Evolutionary conservation across 2,329 filamentous ascomycete species (phyloP).

Genomic region (Berkeleyomyces basicola): DNA sequence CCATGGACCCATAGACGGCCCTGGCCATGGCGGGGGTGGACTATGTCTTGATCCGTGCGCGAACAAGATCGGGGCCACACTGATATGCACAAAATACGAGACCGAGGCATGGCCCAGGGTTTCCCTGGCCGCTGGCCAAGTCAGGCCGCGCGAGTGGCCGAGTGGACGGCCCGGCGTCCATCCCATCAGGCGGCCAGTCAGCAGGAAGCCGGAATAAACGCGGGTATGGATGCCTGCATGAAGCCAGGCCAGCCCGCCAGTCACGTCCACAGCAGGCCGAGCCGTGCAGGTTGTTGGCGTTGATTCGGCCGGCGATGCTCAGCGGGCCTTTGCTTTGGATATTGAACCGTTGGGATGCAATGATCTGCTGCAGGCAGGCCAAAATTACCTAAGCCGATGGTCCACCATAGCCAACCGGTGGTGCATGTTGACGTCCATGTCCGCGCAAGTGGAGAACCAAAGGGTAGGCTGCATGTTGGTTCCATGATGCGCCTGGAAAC

Average conservation of each 20-base stretch:
- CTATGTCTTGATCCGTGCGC: background rate
- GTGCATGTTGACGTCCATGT: background rate
- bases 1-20: background rate
- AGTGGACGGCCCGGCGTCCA: too few species aligned
- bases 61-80: background rate
- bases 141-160: too few species aligned
- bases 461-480: too few species aligned
- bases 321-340: background rate
- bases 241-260: too few species aligned
- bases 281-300: background rate
- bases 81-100: background rate
- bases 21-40: background rate
- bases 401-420: too few species aligned
- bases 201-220: too few species aligned
- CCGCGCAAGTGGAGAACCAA: background rate
- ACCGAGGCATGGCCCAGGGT: too few species aligned
- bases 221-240: too few species aligned
- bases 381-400: background rate
- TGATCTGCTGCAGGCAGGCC: background rate
- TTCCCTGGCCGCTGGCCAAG: too few species aligned
- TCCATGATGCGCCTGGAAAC: too few species aligned
- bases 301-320: background rate
- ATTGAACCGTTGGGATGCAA: background rate
- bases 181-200: background rate
- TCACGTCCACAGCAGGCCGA: background rate